phyloP scores from a whole-genome alignment of 2,329 filamentous ascomycete genomes.

The Epichloe gansuensis region DNA sequence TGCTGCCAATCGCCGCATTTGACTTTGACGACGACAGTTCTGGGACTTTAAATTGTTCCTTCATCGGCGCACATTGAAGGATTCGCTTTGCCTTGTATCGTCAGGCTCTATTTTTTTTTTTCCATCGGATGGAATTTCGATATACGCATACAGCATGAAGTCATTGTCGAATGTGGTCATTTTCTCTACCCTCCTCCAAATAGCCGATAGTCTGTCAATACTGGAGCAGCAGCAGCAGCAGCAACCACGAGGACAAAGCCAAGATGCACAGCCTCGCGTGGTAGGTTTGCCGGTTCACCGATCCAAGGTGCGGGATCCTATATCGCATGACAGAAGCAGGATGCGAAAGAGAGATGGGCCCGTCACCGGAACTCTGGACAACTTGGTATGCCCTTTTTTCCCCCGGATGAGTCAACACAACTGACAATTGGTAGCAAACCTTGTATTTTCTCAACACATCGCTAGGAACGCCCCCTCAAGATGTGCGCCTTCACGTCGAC shows the following conservation, averaged over 20 bases:
- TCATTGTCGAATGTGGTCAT: conserved; percentile 14
- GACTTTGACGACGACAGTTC: neutral
- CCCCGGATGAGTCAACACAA: neutral
- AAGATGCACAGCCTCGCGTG: conserved; percentile 27
- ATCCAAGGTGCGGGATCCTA: conserved; percentile 24
- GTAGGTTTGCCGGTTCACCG: conserved; percentile 32
- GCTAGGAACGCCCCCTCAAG: conserved; percentile 48
- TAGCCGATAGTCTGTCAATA: conserved; percentile 14
- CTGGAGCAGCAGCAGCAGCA: neutral
- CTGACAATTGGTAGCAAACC: conserved; percentile 29
- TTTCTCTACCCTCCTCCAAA: neutral
- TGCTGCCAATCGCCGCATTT: neutral
- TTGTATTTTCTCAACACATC: conserved; percentile 52
- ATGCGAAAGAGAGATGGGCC: conserved; percentile 27
- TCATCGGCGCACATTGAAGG: neutral
- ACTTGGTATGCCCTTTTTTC: conserved; percentile 31
- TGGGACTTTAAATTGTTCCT: neutral
- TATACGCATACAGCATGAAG: conserved; percentile 22
- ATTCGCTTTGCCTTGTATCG: neutral
- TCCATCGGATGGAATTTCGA: neutral
- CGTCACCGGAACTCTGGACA: conserved; percentile 36
- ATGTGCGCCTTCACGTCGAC: conserved; percentile 47
- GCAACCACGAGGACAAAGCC: conserved; percentile 10
- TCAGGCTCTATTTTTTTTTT: neutral
- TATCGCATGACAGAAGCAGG: conserved; percentile 26